A percentile compares a stretch with the other conserved stretches of the same genome.
Evolutionary conservation across 176 grass and related monocot genomes (phyloP).

Genomic region (Avena sativa): DNA sequence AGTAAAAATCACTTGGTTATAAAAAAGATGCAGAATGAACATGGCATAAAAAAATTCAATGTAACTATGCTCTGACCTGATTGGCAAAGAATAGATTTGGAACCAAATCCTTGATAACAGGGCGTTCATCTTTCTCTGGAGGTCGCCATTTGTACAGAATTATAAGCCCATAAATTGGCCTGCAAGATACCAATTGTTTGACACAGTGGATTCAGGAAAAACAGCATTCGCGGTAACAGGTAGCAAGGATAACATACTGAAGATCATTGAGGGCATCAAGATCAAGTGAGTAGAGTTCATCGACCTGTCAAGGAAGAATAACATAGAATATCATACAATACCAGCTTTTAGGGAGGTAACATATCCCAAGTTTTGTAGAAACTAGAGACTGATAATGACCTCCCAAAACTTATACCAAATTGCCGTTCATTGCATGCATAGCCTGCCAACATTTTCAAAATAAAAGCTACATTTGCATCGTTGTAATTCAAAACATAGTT

Average conservation of each 20-base stretch:
- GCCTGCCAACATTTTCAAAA: not conserved
- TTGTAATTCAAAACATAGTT: constrained; percentile 18
- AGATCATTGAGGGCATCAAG: constrained; percentile 86
- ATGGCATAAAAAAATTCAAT: not conserved
- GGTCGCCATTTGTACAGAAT: constrained; percentile 93
- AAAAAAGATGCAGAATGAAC: constrained; percentile 29
- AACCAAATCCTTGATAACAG: constrained; percentile 60
- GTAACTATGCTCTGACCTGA: constrained; percentile 55
- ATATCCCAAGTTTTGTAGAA: constrained; percentile 2
- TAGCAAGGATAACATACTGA: constrained; percentile 54
- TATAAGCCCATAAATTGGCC: constrained; percentile 91
- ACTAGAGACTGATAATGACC: constrained; percentile 17
- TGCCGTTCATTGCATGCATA: not conserved
- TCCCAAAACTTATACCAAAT: not conserved
- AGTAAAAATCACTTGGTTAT: constrained; percentile 30
- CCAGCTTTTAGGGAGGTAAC: not conserved
- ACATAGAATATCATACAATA: constrained; percentile 12
- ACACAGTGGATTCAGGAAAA: constrained; percentile 9
- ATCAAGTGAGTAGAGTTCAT: constrained; percentile 97
- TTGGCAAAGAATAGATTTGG: constrained; percentile 75
- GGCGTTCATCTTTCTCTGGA: constrained; percentile 63
- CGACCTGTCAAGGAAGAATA: constrained; percentile 65
- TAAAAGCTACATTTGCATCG: not conserved
- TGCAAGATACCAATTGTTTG: constrained; percentile 44
- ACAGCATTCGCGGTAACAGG: constrained; percentile 10